phyloP scores from a whole-genome alignment of 805 yeast species.

The Pichia sporocuriosa region DNA sequence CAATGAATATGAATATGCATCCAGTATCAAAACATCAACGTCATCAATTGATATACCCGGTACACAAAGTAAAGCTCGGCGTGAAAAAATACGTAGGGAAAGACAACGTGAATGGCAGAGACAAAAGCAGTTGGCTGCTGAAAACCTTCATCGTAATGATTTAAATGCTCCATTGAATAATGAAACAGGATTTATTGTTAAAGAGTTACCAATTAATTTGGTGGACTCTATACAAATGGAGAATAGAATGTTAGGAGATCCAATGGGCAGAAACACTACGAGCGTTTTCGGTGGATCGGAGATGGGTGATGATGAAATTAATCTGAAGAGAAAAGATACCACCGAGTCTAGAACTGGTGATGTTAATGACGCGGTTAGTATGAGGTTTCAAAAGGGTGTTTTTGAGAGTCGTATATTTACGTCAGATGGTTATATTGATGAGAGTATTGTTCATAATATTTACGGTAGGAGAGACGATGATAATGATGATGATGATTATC shows the following conservation, averaged over 20 bases:
- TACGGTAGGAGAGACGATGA: slow-evolving; percentile 11
- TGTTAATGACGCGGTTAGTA: no score
- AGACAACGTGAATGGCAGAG: slow-evolving; percentile 6
- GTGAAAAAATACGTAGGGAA: slow-evolving; percentile 5
- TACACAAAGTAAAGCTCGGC: neutral
- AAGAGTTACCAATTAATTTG: slow-evolving; percentile 25
- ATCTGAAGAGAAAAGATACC: no score
- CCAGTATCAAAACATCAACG: slow-evolving; percentile 24
- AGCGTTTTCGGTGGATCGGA: no score
- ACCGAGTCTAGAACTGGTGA: no score
- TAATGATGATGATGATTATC: slow-evolving; percentile 31
- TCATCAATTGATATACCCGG: slow-evolving; percentile 29
- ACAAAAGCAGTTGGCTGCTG: neutral
- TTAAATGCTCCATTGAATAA: neutral
- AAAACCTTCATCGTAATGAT: no score
- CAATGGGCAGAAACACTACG: no score
- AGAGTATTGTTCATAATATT: slow-evolving; percentile 1
- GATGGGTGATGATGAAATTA: neutral
- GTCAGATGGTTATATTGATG: slow-evolving; percentile 17
- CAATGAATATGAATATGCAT: slow-evolving; percentile 15
- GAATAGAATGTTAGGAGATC: slow-evolving; percentile 15
- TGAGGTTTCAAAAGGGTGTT: no score
- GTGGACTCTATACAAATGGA: slow-evolving; percentile 27
- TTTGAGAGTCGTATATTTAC: slow-evolving; percentile 5
- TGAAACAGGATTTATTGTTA: slow-evolving; percentile 16